Base-by-base conservation (phyloP, 192 early-diverging fungal genomes). In the Rhizoclosmatium sp. region DNA sequence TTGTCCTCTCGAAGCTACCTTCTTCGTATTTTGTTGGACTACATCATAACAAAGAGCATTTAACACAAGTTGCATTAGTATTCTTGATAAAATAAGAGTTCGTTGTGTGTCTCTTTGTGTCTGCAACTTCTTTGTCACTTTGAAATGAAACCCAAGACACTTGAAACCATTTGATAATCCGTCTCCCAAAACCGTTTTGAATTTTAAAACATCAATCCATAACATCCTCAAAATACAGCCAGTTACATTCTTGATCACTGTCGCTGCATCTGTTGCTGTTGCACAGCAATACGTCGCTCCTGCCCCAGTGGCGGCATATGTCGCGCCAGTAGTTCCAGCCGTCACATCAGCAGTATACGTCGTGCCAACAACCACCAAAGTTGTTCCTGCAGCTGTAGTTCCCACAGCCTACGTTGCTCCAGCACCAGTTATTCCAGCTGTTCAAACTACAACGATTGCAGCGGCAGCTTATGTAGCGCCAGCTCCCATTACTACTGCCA, bases 251-350 rank as follows among this genome's bases (percentile, higher is more conserved):
- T 40, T 40, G 10, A 42, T 69, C 31, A 10, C 47, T 45, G 67
- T 69, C 14, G 67, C 67, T 16, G 9, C 61, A 31, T n/a, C 16
- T 9, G 61, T 64, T 64, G 61, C 23, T 31, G 10, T 56, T 56
- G 61, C 61, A 9, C 61, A 64, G 61, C 61, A 64, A 31, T 64
- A 39, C 39, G 61, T 23, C n/a, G 14, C 67, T 47, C n/a, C 67
- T 31, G 47, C 42, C 39, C 40, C 16, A 16, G 46, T 42, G 42
- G 42, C 19, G 39, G 21, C 64, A 31, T 31, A 31, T 31, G 31
- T 31, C 31, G 31, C 31, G 31, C 31, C 31, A 31, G 31, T 31
- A 31, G 31, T 31, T 31, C 31, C 31, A 31, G 31, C 31, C 31
- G 31, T 31, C 31, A 31, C 51, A 54, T 16, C 51, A 12, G 9